phyloP scores from a whole-genome alignment of 2,329 filamentous ascomycete genomes.

The Alternaria brassicicola region DNA sequence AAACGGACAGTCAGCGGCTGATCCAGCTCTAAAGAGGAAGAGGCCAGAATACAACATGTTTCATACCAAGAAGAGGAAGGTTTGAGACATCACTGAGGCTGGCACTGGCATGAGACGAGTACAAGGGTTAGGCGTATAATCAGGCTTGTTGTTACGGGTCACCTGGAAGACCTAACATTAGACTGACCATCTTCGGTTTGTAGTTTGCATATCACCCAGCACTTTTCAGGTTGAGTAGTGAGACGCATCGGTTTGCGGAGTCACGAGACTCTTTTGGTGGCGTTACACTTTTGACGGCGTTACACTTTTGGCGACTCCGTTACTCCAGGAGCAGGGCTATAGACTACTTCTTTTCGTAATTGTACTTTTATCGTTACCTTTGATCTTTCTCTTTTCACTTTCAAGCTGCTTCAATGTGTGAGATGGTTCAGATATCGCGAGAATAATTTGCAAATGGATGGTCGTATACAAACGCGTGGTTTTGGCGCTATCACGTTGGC shows the following conservation, averaged over 20 bases:
- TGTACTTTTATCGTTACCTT: not conserved
- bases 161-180: not conserved
- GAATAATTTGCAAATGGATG: not conserved
- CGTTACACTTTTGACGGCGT: not conserved
- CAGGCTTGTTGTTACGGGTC: not conserved
- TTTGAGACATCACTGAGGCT: not conserved
- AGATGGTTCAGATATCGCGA: not conserved
- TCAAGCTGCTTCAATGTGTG: not conserved
- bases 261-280: not conserved
- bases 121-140: not conserved
- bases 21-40: slow-evolving; percentile 24
- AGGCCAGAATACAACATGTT: slow-evolving; percentile 30
- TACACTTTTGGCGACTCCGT: not conserved
- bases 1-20: slow-evolving; percentile 14
- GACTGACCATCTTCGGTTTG: not conserved
- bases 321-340: not conserved
- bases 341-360: not conserved
- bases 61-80: slow-evolving; percentile 23
- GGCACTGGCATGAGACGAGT: not conserved
- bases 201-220: not conserved
- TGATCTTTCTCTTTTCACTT: not conserved
- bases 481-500: not conserved
- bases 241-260: not conserved
- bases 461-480: not conserved
- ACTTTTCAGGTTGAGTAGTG: not conserved